Evolutionary conservation across 345 rosid genomes (phyloP).

Genomic region (Arabis alpina): DNA sequence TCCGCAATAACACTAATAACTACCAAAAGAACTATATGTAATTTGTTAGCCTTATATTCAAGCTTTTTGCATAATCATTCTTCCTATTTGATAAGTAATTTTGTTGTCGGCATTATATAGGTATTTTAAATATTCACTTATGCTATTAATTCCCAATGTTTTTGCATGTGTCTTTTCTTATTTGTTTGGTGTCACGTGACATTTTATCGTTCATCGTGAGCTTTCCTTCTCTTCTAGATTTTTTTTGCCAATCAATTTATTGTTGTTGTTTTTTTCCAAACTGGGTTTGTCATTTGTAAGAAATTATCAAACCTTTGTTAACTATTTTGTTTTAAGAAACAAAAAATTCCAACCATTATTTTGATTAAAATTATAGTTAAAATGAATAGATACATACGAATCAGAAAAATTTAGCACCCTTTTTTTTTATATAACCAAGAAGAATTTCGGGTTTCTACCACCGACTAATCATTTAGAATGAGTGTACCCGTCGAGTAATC

Average conservation of each 20-base stretch:
- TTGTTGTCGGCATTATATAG: neutral
- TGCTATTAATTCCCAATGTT: neutral
- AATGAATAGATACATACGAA: neutral
- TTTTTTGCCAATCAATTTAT: neutral
- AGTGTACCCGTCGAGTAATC: too few species aligned
- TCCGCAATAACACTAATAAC: neutral
- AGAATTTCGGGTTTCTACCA: too few species aligned
- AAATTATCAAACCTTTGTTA: neutral
- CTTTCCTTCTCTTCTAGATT: neutral
- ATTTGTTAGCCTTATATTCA: too few species aligned
- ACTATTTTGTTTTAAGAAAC: neutral
- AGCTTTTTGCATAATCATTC: neutral
- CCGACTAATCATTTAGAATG: too few species aligned
- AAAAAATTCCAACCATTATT: neutral
- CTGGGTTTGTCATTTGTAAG: neutral
- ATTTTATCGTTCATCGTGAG: neutral
- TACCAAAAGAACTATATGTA: neutral
- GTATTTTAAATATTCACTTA: neutral
- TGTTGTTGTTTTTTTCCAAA: neutral
- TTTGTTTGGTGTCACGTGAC: neutral
- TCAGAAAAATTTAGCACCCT: too few species aligned
- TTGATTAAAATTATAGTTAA: neutral
- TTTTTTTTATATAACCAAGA: too few species aligned
- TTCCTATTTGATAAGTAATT: too few species aligned
- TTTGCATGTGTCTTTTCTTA: neutral